Base-by-base conservation (phyloP, 305 asterid genomes). In the Fraxinus ornus region DNA sequence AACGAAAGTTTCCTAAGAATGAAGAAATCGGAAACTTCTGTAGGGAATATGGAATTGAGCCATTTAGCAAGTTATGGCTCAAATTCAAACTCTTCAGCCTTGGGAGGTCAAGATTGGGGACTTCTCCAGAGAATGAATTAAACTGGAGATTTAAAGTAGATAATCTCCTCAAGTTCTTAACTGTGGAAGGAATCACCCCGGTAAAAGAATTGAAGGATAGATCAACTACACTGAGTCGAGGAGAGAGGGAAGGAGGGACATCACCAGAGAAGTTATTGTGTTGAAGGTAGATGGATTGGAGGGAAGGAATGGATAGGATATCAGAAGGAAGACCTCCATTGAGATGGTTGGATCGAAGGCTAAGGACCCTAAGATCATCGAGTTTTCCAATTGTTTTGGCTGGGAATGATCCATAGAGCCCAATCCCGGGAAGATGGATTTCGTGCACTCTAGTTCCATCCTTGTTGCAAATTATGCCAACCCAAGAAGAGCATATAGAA, bases 351-450 rank as follows among this genome's bases (percentile, higher is more conserved):
- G 97, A 88, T 82, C 97, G 82, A 52, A 96, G 86, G 79, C 99
- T 96, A 8, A 96, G 95, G 47, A 89, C 88, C 76, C 85, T 83
- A 30, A 96, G 97, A 52, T 88, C 93, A 78, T 82, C 91, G 0
- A 96, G 86, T 81, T 87, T 92, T 5, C 95, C 97, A 3, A 96
- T 85, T n/a, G 90, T 94, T 36, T 88, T 85, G 4, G 77, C 44
- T 1, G 98, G 99, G 76, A 96, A 87, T 0, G 90, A 60, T 28
- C 98, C 99, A 77, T 82, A 91, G 4, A 96, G 90, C 21, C 99
- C 99, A 17, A 92, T 75, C 37, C 89, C 99, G 0, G 99, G 99
- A 41, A 96, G 94, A 87, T 88, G 99, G 52, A 96, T 76, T 5
- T 83, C 98, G 9, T 76, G 47, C 47, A 96, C 98, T 84, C 97